Base-by-base conservation (phyloP, 208 protist genomes). In the Polymyxa betae region DNA sequence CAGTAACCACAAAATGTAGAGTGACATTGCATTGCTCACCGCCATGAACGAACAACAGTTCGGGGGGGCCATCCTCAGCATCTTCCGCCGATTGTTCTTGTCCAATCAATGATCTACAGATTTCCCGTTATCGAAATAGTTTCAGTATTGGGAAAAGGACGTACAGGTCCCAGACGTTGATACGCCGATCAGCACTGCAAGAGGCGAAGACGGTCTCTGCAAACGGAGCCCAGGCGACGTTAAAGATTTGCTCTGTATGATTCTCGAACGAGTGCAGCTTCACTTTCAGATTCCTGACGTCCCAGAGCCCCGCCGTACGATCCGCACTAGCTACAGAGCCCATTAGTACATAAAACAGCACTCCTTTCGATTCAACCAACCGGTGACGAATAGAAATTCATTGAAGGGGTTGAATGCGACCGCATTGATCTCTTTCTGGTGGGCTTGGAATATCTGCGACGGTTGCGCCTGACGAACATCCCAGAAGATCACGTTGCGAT, bases 1-100 rank as follows among this genome's bases (percentile, higher is more conserved):
- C 49, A 60, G 24, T 24, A 60, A 60, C 49, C 12, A 24, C 49
- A 60, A 60, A 29, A 60, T 5, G 49, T 24, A 29, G 12, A 29
- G n/a, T n/a, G n/a, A n/a, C n/a, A n/a, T n/a, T n/a, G n/a, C 5
- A 60, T 60, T 5, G 24, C 24, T 60, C 24, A 60, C 49, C 49
- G 41, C 95, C 96, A 93, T 99, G 98, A 88, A 99, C 95, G 94
- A 98, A 99, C 91, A 95, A 78, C 44, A 90, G 91, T 93, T 98
- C 96, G 0, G 96, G 96, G 0, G 96, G 96, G 35, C 96, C 96
- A 88, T 98, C 97, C 89, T 97, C 92, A 16, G 95, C 93, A 64
- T 98, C 96, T 90, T 98, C 96, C 0, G 89, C 72, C 0, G 91
- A 92, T 92, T 98, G 96, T 89, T 97, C 93, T 12, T 95, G 91